A percentile compares a stretch with the other conserved stretches of the same genome.
Conservation (phyloP, 768 basidiomycete genomes). For the Mycena vulgaris region DNA sequence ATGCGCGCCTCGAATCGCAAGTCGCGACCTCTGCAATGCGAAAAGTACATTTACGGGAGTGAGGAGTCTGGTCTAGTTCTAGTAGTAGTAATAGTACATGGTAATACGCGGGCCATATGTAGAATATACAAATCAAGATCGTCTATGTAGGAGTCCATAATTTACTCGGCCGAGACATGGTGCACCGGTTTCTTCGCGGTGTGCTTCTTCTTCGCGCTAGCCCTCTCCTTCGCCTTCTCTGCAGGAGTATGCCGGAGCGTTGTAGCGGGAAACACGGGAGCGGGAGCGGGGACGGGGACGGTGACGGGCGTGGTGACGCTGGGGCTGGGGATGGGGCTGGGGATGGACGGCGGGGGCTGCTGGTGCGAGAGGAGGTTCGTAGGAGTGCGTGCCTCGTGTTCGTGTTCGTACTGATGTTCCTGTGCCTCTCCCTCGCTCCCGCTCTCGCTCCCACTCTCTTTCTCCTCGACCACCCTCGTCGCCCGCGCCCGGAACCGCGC, state of each 20-base stretch:
- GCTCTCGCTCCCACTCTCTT: background rate
- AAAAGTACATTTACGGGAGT: too few species aligned
- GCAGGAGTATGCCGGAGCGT: background rate
- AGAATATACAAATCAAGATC: background rate
- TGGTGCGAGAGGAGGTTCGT: background rate
- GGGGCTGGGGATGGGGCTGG: background rate
- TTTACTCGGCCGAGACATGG: background rate
- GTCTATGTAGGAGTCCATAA: background rate
- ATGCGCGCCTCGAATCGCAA: too few species aligned
- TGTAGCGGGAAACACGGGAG: background rate
- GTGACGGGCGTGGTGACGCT: background rate
- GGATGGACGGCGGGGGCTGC: background rate
- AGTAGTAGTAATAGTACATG: too few species aligned
- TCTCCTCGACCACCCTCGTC: background rate
- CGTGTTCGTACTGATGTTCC: background rate
- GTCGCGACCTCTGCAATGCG: too few species aligned
- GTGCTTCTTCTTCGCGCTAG: background rate
- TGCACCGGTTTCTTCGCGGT: background rate
- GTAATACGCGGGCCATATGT: too few species aligned
- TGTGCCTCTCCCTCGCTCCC: background rate
- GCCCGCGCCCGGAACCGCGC: background rate
- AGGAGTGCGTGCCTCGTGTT: background rate
- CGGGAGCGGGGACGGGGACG: background rate
- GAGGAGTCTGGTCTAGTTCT: too few species aligned
- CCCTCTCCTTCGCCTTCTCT: background rate